Evolutionary conservation across 176 grass and related monocot genomes (phyloP), one percentile per base, ranked within the genome.

Genomic region (Oryza coarctata): DNA sequence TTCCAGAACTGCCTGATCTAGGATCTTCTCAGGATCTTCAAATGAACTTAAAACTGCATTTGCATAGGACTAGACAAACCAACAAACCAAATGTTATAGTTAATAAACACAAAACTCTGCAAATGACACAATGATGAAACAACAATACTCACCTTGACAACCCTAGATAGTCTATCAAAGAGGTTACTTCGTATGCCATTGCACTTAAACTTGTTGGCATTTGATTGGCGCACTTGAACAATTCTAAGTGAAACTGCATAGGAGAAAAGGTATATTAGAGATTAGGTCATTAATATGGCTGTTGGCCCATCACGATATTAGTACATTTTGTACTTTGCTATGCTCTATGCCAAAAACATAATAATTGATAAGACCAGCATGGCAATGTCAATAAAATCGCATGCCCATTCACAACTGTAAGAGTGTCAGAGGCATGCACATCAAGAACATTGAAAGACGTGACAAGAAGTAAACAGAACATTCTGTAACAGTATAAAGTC

Each of bases 21-120:
- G 90, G 49, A 99, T 99, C 89, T 99, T 99, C 77, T 99, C 97
- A 33, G 97, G 97, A 82, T 99, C 97, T 75, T 99, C 97, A 85
- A 99, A 94, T 33, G 97, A 62, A 83, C 83, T 96, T 76, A 99
- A 29, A 66, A 99, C 70, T 30, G 93, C 85, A 92, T 96, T 99
- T 75, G 97, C 89, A 78, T 99, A 99, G 44, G 97, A 99, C 97
- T 99, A 85, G 17, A 86, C 1, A 73, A n/a, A 91, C 15, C 63
- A 90, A 27, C 5, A 60, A 44, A 20, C 3, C 28, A 71, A 90
- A 29, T 22, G 27, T 28, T 69, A 82, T 68, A 63, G 57, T 62
- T 83, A 75, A 71, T 45, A 66, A 55, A 75, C 35, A 49, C 30
- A 67, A 68, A 68, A 72, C 12, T 73, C 4, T 76, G 35, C 9